These are phyloP conservation scores for Breynia disticha DNA, from an alignment of 441 rosid genomes.

Conservation along the genomic window DNA sequence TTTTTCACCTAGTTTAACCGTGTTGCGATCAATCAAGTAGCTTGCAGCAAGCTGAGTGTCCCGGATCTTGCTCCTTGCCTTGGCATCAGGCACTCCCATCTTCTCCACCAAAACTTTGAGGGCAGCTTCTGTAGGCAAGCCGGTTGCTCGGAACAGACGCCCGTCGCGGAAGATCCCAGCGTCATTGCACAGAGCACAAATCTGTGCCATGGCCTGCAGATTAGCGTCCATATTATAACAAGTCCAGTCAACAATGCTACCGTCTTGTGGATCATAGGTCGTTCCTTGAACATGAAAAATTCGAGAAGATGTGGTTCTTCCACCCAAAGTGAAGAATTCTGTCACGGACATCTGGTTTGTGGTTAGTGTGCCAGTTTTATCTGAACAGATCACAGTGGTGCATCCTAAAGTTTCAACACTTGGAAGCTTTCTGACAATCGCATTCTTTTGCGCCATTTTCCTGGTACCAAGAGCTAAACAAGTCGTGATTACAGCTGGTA, in stretches of 20 bases:
- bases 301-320: conserved; percentile 42
- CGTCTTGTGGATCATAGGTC: conserved; percentile 87
- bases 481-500: conserved; percentile 91
- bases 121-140: conserved; percentile 96
- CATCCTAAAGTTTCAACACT: conserved; percentile 95
- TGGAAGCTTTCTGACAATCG: conserved; percentile 79
- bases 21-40: conserved; percentile 49
- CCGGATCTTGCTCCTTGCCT: conserved; percentile 38
- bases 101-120: conserved; percentile 86
- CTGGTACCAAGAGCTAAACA: conserved; percentile 80
- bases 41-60: conserved; percentile 40
- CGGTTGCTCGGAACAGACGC: conserved; percentile 63
- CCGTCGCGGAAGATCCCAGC: conserved; percentile 73
- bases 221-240: conserved; percentile 80
- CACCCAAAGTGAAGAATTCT: conserved; percentile 70
- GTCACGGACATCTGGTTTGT: conserved; percentile 90
- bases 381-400: conserved; percentile 88
- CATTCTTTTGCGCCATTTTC: conserved; percentile 94
- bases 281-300: conserved; percentile 73
- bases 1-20: conserved; percentile 54
- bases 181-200: conserved; percentile 79
- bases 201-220: conserved; percentile 70
- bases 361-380: conserved; percentile 85
- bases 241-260: conserved; percentile 77
- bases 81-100: conserved; percentile 68